Evolutionary conservation across 2,329 filamentous ascomycete genomes (phyloP), one percentile per base, ranked within the genome.

Genomic region (Zelopaecilomyces penicillatus): DNA sequence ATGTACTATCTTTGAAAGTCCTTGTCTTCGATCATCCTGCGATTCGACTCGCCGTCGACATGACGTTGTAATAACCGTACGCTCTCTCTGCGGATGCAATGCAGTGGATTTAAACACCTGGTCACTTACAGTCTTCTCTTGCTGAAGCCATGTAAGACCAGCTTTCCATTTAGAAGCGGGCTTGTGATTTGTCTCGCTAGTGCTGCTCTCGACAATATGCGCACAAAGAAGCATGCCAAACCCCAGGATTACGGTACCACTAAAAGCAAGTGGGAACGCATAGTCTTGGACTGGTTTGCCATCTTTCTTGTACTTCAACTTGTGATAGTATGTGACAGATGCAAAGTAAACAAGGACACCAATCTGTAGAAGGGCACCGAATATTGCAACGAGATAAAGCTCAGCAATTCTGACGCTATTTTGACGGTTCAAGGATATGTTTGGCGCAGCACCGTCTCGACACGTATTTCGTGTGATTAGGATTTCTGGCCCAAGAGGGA

Each of bases 181-280:
- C 9, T 33, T 32, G 19, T 55, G 60, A 4, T 27, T 42, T 0
- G 36, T 47, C 47, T 66, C 59, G 2, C 28, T 27, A 0, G 62
- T 63, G 36, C 59, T 61, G 6, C 38, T 42, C 26, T 65, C 58
- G 3, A 67, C 56, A 2, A 65, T 56, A 37, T 56, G 53, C 0
- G 54, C 53, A 41, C 62, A 66, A 2, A 63, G 33, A 0, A 61
- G 33, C 34, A 66, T 50, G 0, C 62, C 61, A 1, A 46, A 1
- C 0, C 56, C 49, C 9, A 67, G 34, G 0, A 60, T 1, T 0
- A 57, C 0, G 0, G 61, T 66, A 2, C 64, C 63, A 6, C 36
- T 11, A 0, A 49, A 46, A 3, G 52, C 54, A n/a, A 55, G 52
- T 1, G 56, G 55, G 37, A 55, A 59, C 19, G 62, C 56, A 30